Conservation (phyloP, 148 eudicot species). For the Vaccinium macrocarpon region DNA sequence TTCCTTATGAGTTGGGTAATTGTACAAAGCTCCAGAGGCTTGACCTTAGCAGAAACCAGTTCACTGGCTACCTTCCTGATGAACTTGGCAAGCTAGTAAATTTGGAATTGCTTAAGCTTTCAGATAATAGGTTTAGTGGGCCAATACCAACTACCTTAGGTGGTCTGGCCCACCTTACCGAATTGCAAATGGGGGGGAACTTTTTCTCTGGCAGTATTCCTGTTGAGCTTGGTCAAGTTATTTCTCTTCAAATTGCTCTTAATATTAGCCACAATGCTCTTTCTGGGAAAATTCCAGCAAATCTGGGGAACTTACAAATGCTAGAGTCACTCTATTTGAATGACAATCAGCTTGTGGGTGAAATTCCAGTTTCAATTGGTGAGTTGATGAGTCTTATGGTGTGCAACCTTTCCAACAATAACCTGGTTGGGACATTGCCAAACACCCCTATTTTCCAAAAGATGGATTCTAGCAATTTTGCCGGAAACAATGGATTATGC, state of each 20-base stretch:
- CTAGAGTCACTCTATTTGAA: constrained; percentile 65
- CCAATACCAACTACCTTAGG: constrained; percentile 61
- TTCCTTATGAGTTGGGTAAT: constrained; percentile 45
- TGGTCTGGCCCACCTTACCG: constrained; percentile 54
- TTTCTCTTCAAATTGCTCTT: constrained; percentile 73
- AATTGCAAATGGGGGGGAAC: constrained; percentile 90
- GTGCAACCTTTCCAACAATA: constrained; percentile 75
- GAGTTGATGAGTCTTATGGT: constrained; percentile 61
- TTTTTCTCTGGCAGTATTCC: constrained; percentile 72
- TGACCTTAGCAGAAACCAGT: constrained; percentile 69
- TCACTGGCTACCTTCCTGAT: constrained; percentile 55
- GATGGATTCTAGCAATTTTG: constrained; percentile 55
- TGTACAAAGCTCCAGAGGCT: constrained; percentile 68
- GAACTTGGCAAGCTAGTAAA: constrained; percentile 60
- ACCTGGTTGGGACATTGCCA: constrained; percentile 69
- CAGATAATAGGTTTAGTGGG: constrained; percentile 70
- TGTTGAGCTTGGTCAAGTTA: constrained; percentile 53
- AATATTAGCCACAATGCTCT: constrained; percentile 76
- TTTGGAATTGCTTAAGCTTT: constrained; percentile 74
- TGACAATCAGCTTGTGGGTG: constrained; percentile 70
- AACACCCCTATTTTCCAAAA: constrained; percentile 48
- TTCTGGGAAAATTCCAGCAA: constrained; percentile 61
- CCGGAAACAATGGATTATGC: constrained; percentile 65
- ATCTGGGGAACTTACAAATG: constrained; percentile 72
- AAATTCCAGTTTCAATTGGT: constrained; percentile 64